phyloP scores from a whole-genome alignment of 2,329 filamentous ascomycete genomes.

The Zymoseptoria tritici region DNA sequence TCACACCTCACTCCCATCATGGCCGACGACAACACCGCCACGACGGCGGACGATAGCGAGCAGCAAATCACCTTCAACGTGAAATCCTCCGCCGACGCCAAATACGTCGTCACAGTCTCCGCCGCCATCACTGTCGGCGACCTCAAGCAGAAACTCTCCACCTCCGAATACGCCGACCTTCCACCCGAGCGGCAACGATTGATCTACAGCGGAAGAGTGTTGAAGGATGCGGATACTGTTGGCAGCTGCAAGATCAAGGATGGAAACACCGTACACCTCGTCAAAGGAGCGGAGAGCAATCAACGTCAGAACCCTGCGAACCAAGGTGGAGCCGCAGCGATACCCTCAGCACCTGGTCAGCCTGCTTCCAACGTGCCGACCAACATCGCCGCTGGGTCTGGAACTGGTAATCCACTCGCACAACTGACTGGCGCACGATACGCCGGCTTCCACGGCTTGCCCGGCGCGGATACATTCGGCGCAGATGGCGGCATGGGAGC shows the following conservation, averaged over 20 bases:
- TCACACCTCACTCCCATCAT: slow-evolving; percentile 35
- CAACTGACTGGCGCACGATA: slow-evolving; percentile 88
- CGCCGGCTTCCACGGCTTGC: slow-evolving; percentile 83
- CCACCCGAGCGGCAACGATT: slow-evolving; percentile 83
- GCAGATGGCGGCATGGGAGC: slow-evolving; percentile 94
- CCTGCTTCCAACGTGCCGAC: slow-evolving; percentile 57
- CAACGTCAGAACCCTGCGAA: slow-evolving; percentile 50
- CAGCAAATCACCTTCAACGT: slow-evolving; percentile 89
- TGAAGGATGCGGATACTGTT: slow-evolving; percentile 88
- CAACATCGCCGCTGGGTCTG: slow-evolving; percentile 73
- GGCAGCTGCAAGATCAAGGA: slow-evolving; percentile 89
- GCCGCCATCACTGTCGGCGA: slow-evolving; percentile 71
- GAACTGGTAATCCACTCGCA: slow-evolving; percentile 78
- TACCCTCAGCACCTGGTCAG: slow-evolving; percentile 35
- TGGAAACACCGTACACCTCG: slow-evolving; percentile 90
- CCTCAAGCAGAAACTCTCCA: slow-evolving; percentile 81
- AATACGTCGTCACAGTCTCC: slow-evolving; percentile 73
- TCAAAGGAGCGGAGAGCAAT: slow-evolving; percentile 93
- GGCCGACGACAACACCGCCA: slow-evolving; percentile 46
- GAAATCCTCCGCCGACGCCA: slow-evolving; percentile 88
- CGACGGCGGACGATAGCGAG: slow-evolving; percentile 53
- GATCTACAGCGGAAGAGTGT: slow-evolving; percentile 93
- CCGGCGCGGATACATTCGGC: slow-evolving; percentile 81
- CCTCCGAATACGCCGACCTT: slow-evolving; percentile 75
- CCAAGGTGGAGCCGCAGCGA: slow-evolving; percentile 36